Percentiles rank a stretch among this genome's conserved stretches.
phyloP scores from a whole-genome alignment of 495 filamentous ascomycete genomes.

The Hypoxylon rickii region DNA sequence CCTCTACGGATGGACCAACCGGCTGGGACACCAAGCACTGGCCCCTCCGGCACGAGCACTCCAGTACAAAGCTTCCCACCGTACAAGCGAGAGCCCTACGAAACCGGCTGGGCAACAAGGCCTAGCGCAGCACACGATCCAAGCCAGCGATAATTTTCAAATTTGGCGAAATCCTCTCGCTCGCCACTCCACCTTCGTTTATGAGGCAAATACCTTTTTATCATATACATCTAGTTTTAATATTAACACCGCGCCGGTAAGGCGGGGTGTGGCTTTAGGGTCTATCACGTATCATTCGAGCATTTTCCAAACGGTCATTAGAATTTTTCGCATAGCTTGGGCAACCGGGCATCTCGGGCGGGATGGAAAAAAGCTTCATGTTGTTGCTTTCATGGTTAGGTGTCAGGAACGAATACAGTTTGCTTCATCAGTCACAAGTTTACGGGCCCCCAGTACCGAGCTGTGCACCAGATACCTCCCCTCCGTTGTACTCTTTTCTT shows the following conservation, averaged over 20 bases:
- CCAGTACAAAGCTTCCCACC: slow-evolving; percentile 37
- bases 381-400: slow-evolving; percentile 30
- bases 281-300: slow-evolving; percentile 27
- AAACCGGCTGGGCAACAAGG: slow-evolving; percentile 53
- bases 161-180: slow-evolving; percentile 1
- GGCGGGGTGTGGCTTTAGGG: slow-evolving; percentile 5
- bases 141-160: slow-evolving; percentile 18
- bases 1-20: slow-evolving; percentile 50
- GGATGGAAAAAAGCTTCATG: slow-evolving; percentile 31
- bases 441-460: slow-evolving; percentile 32
- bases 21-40: slow-evolving; percentile 37
- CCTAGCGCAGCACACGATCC: slow-evolving; percentile 38
- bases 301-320: slow-evolving; percentile 38
- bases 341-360: slow-evolving; percentile 41
- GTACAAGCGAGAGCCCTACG: slow-evolving; percentile 42
- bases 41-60: slow-evolving; percentile 30
- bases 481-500: slow-evolving; percentile 28
- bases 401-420: slow-evolving; percentile 35
- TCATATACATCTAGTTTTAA: slow-evolving; percentile 31
- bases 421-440: slow-evolving; percentile 30
- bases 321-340: slow-evolving; percentile 41
- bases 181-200: slow-evolving; percentile 32
- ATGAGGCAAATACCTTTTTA: slow-evolving; percentile 31
- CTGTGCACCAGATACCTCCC: slow-evolving; percentile 30
- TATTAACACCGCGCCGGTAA: slow-evolving; percentile 26